A percentile compares a stretch with the other conserved stretches of the same genome.
phyloP scores from a whole-genome alignment of 2,329 filamentous ascomycete genomes.

The Ceratocystis albifundus region DNA sequence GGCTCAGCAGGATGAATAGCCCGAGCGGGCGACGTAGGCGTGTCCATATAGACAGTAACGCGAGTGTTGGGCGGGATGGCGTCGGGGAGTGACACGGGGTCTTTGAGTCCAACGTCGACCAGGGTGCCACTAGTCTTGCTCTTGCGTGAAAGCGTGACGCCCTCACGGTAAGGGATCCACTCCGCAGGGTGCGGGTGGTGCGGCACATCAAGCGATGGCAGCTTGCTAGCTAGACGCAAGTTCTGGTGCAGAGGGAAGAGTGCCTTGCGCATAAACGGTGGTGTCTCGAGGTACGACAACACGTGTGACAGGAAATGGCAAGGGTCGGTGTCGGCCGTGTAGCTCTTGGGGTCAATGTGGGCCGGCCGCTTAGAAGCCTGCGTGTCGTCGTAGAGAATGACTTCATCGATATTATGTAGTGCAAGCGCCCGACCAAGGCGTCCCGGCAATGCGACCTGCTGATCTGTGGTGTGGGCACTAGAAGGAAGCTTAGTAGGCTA shows the following conservation, averaged over 20 bases:
- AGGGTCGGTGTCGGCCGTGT: conserved; percentile 63
- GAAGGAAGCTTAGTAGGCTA: conserved; percentile 18
- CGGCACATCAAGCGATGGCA: conserved; percentile 73
- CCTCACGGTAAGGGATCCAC: conserved; percentile 70
- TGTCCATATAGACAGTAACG: conserved; percentile 58
- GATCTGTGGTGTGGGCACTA: conserved; percentile 61
- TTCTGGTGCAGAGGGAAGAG: conserved; percentile 73
- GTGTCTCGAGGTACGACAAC: conserved; percentile 71
- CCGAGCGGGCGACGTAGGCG: conserved; percentile 36
- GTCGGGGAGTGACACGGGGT: conserved; percentile 45
- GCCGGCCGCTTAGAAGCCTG: conserved; percentile 37
- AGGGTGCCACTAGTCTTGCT: conserved; percentile 40
- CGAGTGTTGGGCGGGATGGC: conserved; percentile 58
- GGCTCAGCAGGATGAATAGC: conserved; percentile 54
- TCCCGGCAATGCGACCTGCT: conserved; percentile 60
- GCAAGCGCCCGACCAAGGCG: conserved; percentile 70
- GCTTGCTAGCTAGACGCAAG: conserved; percentile 56
- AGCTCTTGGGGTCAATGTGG: conserved; percentile 40
- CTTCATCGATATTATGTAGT: conserved; percentile 74
- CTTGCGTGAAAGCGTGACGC: conserved; percentile 44
- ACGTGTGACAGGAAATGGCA: conserved; percentile 70
- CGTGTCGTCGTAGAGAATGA: conserved; percentile 68
- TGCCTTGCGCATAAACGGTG: conserved; percentile 64
- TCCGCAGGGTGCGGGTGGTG: conserved; percentile 68
- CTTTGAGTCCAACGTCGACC: conserved; percentile 47